Base-by-base conservation (phyloP, 306 rosid species). In the Quercus gilva region DNA sequence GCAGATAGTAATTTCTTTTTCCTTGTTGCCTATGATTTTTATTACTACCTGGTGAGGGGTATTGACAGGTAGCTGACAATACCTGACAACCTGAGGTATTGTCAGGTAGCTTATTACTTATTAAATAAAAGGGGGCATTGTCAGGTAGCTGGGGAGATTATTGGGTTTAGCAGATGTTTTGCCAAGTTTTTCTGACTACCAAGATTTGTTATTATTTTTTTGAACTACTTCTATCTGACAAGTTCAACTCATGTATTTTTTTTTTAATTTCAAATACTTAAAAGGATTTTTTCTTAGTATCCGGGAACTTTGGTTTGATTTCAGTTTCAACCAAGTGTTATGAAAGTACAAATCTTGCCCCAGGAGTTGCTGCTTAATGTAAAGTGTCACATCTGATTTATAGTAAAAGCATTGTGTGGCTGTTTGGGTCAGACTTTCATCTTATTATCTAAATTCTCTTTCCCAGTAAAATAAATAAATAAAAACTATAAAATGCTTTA, bases 211-310 rank as follows among this genome's bases (percentile, higher is more conserved):
- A 3, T 59, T 26, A 11, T 25, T 12, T 14, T 26, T 5, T 13
- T 13, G 3, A 68, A 35, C 72, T 35, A 68, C 26, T 68, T 67
- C 4, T 45, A 26, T 37, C 5, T 69, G 56, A 51, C 28, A 61
- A 52, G 64, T 71, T 60, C n/a, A 21, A 20, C 23, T 20, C 8
- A 10, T 52, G 18, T 58, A 41, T 61, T 76, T 29, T 49, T 41
- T 41, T 57, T 69, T 51, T 60, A 19, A 29, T 35, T 21, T 21
- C 15, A 15, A 6, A 25, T 57, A 19, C 61, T 51, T 79, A 60
- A 28, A 76, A 31, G 45, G 58, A 51, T 70, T 37, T 58, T 37
- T 29, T 71, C 76, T 80, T 65, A 80, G 74, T 55, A 78, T 75
- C 43, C 14, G 45, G 51, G 53, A 55, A 35, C 20, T 70, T 80